Conservation (phyloP, 2,329 filamentous ascomycete species). For the Aureobasidium uvarum region DNA sequence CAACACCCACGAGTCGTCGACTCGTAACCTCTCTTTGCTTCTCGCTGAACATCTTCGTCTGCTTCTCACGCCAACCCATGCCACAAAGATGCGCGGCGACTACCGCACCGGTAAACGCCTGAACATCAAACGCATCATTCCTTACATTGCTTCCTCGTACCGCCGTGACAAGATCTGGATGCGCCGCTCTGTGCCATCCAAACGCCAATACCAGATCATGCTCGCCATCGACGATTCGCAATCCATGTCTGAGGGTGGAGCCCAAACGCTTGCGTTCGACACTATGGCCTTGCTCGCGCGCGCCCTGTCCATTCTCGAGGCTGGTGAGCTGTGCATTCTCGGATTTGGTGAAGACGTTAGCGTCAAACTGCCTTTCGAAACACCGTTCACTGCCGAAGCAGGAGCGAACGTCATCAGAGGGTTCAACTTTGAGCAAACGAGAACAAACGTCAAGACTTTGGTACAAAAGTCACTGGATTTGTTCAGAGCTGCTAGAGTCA, state of each 20-base stretch:
- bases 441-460: conserved; percentile 80
- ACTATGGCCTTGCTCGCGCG: conserved; percentile 89
- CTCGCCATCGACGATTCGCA: conserved; percentile 95
- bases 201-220: conserved; percentile 95
- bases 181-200: conserved; percentile 84
- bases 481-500: conserved; percentile 73
- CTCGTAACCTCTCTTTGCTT: conserved; percentile 80
- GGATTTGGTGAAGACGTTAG: conserved; percentile 83
- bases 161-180: conserved; percentile 99
- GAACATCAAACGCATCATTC: conserved; percentile 99
- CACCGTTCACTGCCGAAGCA: conserved; percentile 74
- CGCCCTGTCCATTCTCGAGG: conserved; percentile 87
- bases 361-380: conserved; percentile 81
- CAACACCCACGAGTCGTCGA: conserved; percentile 78
- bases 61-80: conserved; percentile 89
- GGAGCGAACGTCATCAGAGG: conserved; percentile 80
- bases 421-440: conserved; percentile 80
- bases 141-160: conserved; percentile 96
- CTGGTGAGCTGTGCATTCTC: conserved; percentile 86
- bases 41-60: conserved; percentile 93
- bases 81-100: conserved; percentile 92
- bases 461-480: conserved; percentile 74
- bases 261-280: conserved; percentile 81
- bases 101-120: conserved; percentile 97
- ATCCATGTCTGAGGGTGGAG: conserved; percentile 82